A percentile compares a stretch with the other conserved stretches of the same genome.
Conservation (phyloP, 2,329 filamentous ascomycete genomes). For the Clonostachys rosea region DNA sequence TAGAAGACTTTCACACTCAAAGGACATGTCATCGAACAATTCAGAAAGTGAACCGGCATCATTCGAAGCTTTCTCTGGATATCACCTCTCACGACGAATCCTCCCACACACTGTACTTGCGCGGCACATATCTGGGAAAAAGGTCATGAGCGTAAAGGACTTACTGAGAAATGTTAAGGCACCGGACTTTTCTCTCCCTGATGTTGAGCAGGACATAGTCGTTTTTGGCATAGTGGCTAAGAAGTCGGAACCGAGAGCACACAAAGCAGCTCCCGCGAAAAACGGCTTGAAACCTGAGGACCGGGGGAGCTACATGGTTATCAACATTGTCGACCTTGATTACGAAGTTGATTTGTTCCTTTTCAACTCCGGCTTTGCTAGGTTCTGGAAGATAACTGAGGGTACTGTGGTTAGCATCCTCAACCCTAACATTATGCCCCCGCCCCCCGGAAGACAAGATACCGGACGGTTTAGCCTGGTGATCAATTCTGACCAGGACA, state of each 20-base stretch:
- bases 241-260: constrained; percentile 74
- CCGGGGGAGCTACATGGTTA: constrained; percentile 85
- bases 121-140: constrained; percentile 74
- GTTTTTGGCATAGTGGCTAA: constrained; percentile 83
- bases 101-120: constrained; percentile 78
- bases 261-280: constrained; percentile 38
- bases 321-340: constrained; percentile 81
- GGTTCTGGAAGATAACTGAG: constrained; percentile 89
- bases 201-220: constrained; percentile 82
- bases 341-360: constrained; percentile 91
- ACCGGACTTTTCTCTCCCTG: constrained; percentile 76
- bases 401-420: constrained; percentile 91
- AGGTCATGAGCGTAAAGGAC: constrained; percentile 72
- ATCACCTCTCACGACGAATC: constrained; percentile 78
- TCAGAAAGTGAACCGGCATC: constrained; percentile 31
- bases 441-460: constrained; percentile 67
- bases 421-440: constrained; percentile 88
- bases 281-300: constrained; percentile 46
- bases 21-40: constrained; percentile 2
- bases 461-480: constrained; percentile 83
- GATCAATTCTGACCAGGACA: constrained; percentile 81
- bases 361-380: constrained; percentile 84
- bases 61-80: constrained; percentile 82
- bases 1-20: constrained; percentile 3
- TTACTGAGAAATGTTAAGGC: constrained; percentile 76